Evolutionary conservation across 2,329 filamentous ascomycete species (phyloP), one percentile per base, ranked within the genome.

Genomic region (Alternaria metachromatica): DNA sequence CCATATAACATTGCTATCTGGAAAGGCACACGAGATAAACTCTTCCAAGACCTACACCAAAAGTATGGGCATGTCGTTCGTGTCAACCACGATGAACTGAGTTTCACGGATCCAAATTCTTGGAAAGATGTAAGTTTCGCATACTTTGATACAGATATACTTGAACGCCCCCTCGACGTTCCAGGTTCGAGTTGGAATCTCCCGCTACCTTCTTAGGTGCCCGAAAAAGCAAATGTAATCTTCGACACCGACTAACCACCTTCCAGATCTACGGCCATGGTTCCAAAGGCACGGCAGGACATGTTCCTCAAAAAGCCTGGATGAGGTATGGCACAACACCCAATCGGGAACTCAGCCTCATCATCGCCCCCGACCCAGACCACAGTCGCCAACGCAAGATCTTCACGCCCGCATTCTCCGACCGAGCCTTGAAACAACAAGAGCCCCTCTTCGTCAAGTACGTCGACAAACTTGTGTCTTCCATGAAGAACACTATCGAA

Each of bases 61-160:
- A 74, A 79, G 64, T 82, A 82, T 62, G 82, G 82, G 25, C 72
- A 78, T 5, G 72, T 83, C 6, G 82, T 84, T 7, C 74, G 82
- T 6, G 65, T 82, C 13, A 71, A 74, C 6, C 81, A 81, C 0
- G 76, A 82, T 48, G 78, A 84, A 58, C 25, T 84, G 2, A 82
- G 80, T 15, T 81, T 79, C 67, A 81, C 74, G 30, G 67, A 78
- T 12, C 75, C 77, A 11, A 70, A 81, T 11, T 76, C 76, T 0
- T 79, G 76, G 74, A 75, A 72, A 58, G 75, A 77, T 56, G 68
- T 68, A 55, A 49, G 67, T 66, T 30, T 25, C 10, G 21, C 30
- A 37, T 23, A 23, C 37, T 15, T n/a, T 23, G 18, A n/a, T 7
- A 15, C 3, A 37, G 15, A 53, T 26, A 25, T 15, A 26, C n/a